Conservation (phyloP, 2,329 filamentous ascomycete genomes). For the Botrytis fabae region DNA sequence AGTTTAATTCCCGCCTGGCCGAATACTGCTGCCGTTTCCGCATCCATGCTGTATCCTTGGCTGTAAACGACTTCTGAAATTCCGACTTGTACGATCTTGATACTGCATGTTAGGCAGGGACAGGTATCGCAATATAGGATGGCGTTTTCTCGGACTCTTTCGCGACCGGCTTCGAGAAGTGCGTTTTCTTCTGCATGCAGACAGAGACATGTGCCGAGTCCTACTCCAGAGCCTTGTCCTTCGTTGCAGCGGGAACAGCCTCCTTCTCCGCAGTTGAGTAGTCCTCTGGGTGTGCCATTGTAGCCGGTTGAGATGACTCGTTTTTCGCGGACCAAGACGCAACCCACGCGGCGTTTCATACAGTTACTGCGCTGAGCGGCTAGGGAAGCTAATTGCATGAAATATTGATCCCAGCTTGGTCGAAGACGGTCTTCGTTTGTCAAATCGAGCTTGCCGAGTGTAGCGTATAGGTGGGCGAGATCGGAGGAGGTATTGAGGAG, state of each 20-base stretch:
- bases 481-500: conserved; percentile 82
- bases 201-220: conserved; percentile 84
- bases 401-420: conserved; percentile 95
- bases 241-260: conserved; percentile 88
- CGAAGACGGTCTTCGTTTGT: conserved; percentile 76
- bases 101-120: conserved; percentile 94
- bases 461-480: conserved; percentile 68
- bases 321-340: conserved; percentile 82
- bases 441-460: conserved; percentile 73
- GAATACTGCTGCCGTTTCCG: conserved; percentile 78
- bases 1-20: conserved; percentile 79
- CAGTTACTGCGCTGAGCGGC: conserved; percentile 91
- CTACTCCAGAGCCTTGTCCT: conserved; percentile 66
- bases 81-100: conserved; percentile 97
- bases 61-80: conserved; percentile 95
- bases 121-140: conserved; percentile 95
- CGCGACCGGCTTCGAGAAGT: conserved; percentile 86
- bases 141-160: conserved; percentile 78
- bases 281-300: conserved; percentile 90
- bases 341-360: conserved; percentile 96
- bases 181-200: conserved; percentile 99
- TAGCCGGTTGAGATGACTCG: conserved; percentile 94
- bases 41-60: conserved; percentile 93
- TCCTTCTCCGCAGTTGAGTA: conserved; percentile 89
- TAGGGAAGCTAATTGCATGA: conserved; percentile 93